phyloP scores from a whole-genome alignment of 495 filamentous ascomycete genomes.

The Hypomontagnella monticulosa region DNA sequence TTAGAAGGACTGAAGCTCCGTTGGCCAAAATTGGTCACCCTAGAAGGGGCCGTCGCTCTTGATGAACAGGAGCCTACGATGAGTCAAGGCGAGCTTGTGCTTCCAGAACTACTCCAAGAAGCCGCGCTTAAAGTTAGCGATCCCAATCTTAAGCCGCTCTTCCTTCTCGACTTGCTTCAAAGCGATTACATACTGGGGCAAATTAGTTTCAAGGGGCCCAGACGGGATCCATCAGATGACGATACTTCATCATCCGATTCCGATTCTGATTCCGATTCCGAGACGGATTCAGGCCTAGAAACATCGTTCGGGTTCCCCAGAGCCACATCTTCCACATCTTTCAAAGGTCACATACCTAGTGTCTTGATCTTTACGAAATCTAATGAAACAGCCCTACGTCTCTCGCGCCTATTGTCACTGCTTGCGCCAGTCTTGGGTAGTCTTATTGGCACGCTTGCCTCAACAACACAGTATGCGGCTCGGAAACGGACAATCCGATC shows the following conservation, averaged over 20 bases:
- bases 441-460: conserved; percentile 76
- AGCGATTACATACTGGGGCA: conserved; percentile 47
- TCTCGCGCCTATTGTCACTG: conserved; percentile 77
- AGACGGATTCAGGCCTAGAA: conserved; percentile 30
- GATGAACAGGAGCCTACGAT: conserved; percentile 41
- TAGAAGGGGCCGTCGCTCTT: conserved; percentile 62
- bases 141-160: conserved; percentile 82
- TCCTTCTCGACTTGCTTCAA: conserved; percentile 71
- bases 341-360: conserved; percentile 42
- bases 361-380: conserved; percentile 89
- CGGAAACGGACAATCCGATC: conserved; percentile 68
- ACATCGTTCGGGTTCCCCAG: conserved; percentile 13
- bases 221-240: conserved; percentile 34
- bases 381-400: conserved; percentile 82
- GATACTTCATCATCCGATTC: conserved; percentile 47
- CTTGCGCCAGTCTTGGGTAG: conserved; percentile 67
- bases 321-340: not conserved
- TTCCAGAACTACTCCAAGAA: conserved; percentile 78
- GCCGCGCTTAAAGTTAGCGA: conserved; percentile 78
- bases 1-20: conserved; percentile 76
- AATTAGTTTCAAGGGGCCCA: not conserved
- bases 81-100: conserved; percentile 54
- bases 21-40: conserved; percentile 78
- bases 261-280: conserved; percentile 43
- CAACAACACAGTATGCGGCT: conserved; percentile 70